Percentiles rank a stretch among this genome's conserved stretches.
Conservation (phyloP, 192 early-diverging fungal species). For the Rhizoclosmatium sp. region DNA sequence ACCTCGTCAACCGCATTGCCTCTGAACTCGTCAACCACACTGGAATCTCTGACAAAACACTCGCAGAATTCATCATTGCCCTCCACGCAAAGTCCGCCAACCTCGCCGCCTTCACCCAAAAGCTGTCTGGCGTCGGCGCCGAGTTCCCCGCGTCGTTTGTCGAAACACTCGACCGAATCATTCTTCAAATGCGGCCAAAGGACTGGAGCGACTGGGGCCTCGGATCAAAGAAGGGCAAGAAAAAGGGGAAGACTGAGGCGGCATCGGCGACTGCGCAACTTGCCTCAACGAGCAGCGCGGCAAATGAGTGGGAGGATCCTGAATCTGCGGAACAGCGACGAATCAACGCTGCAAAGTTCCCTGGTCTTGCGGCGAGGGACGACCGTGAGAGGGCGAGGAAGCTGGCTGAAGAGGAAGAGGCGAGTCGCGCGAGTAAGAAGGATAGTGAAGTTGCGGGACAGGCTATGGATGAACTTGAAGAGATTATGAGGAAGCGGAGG, state of each 20-base stretch:
- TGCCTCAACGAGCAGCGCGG: background rate
- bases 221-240: conserved; percentile 21
- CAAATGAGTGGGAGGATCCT: conserved; percentile 38
- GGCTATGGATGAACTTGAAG: conserved; percentile 69
- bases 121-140: conserved; percentile 73
- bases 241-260: conserved; percentile 49
- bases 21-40: conserved; percentile 93
- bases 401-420: conserved; percentile 22
- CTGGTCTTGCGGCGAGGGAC: conserved; percentile 72
- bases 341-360: conserved; percentile 62
- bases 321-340: conserved; percentile 48
- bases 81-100: conserved; percentile 77
- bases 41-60: conserved; percentile 84
- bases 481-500: conserved; percentile 38
- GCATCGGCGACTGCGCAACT: conserved; percentile 39
- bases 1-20: conserved; percentile 88
- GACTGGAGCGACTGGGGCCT: conserved; percentile 29
- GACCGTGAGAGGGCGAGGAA: conserved; percentile 45
- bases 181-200: conserved; percentile 75
- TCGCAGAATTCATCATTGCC: conserved; percentile 92
- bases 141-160: conserved; percentile 88
- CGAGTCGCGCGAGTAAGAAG: conserved; percentile 43
- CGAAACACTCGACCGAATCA: conserved; percentile 85
- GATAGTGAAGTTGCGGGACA: conserved; percentile 42
- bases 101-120: conserved; percentile 68